Percentiles rank a stretch among this genome's conserved stretches.
These are phyloP conservation scores for Pholiota microspora DNA, from an alignment of 768 basidiomycete species.

Conservation along the genomic window DNA sequence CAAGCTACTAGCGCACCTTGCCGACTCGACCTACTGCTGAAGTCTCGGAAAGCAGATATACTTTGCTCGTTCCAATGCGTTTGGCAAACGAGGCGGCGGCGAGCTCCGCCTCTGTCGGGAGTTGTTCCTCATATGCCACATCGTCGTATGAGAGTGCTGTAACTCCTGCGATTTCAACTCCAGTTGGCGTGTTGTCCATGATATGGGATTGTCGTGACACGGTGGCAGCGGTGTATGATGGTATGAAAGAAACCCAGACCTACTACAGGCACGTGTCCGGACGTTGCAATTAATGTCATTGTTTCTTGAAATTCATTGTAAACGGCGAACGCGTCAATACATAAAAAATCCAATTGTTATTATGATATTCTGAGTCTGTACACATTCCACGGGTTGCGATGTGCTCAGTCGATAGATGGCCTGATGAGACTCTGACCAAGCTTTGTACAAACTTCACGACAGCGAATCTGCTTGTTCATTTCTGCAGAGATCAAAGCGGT, in stretches of 20 bases:
- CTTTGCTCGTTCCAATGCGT: conserved; percentile 70
- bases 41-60: conserved; percentile 76
- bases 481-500: conserved; percentile 39
- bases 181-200: conserved; percentile 52
- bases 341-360: too few species aligned
- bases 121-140: conserved; percentile 56
- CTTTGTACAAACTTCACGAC: too few species aligned
- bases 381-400: too few species aligned
- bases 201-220: neutral
- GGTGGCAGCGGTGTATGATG: neutral
- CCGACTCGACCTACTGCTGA: conserved; percentile 51
- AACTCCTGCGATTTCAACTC: conserved; percentile 26
- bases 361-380: too few species aligned
- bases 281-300: too few species aligned
- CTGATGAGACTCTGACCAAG: too few species aligned
- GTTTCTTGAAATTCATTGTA: too few species aligned
- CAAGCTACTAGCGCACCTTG: conserved; percentile 62
- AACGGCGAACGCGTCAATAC: too few species aligned
- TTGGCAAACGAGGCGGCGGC: conserved; percentile 47
- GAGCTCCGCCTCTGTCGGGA: conserved; percentile 33
- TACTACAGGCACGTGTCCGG: neutral
- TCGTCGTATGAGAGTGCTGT: conserved; percentile 53
- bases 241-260: neutral
- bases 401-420: too few species aligned
- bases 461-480: neutral